Base-by-base conservation (phyloP, 2,329 filamentous ascomycete genomes). In the Colletotrichum godetiae region DNA sequence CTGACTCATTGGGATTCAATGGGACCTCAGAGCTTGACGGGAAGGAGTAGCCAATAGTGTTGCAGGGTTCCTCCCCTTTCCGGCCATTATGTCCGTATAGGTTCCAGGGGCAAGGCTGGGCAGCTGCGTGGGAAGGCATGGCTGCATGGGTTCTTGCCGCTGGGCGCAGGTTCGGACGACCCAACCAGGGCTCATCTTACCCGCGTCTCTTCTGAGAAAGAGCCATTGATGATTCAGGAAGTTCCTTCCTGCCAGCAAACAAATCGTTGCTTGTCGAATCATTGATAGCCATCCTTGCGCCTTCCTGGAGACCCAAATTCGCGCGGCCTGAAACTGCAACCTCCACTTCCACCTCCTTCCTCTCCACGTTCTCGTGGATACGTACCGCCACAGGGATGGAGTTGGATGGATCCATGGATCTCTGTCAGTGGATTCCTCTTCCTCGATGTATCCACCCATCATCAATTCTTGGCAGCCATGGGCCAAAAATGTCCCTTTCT, bases 291-390 rank as follows among this genome's bases (percentile, higher is more conserved):
- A 61, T 27, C 42, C 13, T 13, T 35, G 46, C 29, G 12, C 46
- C 29, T 33, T n/a, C 29, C 52, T 27, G 61, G 61, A 49, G 19
- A 49, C 52, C 58, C 58, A 33, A 63, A 68, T 42, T 60, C 69
- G 59, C 59, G 33, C 67, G 49, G 66, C 70, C 67, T 73, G 67
- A 73, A 73, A 73, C 70, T n/a, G 57, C 27, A 22, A 33, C 29
- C 68, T 67, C 63, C 63, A 61, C 63, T 31, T 29, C 27, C 49
- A 37, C 19, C 42, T 62, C 42, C 35, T 46, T 15, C 58, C 42
- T 46, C 35, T 60, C 58, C 35, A 46, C 24, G 35, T 19, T 24
- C n/a, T 42, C 27, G 11, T 6, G 27, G 11, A 27, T 33, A 49
- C 37, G 24, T 22, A 46, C 35, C 19, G 7, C 7, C 19, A 19